Conservation (phyloP, 2,329 filamentous ascomycete genomes). For the Clonostachys byssicola region DNA sequence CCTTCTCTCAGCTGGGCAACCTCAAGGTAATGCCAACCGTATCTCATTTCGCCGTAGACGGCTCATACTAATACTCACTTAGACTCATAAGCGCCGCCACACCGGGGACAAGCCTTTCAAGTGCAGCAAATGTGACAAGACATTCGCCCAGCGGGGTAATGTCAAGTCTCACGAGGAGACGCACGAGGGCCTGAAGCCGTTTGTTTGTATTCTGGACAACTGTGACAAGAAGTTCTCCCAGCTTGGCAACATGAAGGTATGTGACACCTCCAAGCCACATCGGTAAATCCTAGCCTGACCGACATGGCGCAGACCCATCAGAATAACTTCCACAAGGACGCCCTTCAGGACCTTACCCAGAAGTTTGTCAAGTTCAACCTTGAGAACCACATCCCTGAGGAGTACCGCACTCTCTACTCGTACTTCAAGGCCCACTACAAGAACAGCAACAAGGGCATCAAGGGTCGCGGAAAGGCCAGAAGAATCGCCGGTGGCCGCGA, state of each 20-base stretch:
- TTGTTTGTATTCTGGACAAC: constrained; percentile 73
- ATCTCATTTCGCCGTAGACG: not conserved
- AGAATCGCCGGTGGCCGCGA: constrained; percentile 40
- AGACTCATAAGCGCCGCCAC: constrained; percentile 86
- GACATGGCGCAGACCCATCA: constrained; percentile 66
- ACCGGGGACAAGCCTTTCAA: constrained; percentile 81
- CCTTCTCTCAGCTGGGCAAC: constrained; percentile 86
- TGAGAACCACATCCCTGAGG: constrained; percentile 48
- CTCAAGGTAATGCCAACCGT: constrained; percentile 59
- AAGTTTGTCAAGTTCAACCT: constrained; percentile 67
- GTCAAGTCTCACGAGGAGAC: constrained; percentile 79
- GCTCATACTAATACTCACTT: not conserved
- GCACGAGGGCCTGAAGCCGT: constrained; percentile 74
- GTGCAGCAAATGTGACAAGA: constrained; percentile 76
- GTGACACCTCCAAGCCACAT: constrained; percentile 3
- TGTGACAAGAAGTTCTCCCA: constrained; percentile 89
- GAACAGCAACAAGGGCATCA: constrained; percentile 98
- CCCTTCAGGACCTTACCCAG: constrained; percentile 63
- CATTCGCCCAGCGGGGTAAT: constrained; percentile 82
- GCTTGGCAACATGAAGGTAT: constrained; percentile 85
- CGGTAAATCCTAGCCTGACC: not conserved
- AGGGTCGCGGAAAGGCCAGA: constrained; percentile 84
- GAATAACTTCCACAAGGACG: constrained; percentile 85
- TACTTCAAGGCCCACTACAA: constrained; percentile 91
- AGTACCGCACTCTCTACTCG: constrained; percentile 73